A percentile compares a stretch with the other conserved stretches of the same genome.
These are phyloP conservation scores for Vitis hybrid DNA, from an alignment of 177 flowering plant species.

Conservation along the genomic window DNA sequence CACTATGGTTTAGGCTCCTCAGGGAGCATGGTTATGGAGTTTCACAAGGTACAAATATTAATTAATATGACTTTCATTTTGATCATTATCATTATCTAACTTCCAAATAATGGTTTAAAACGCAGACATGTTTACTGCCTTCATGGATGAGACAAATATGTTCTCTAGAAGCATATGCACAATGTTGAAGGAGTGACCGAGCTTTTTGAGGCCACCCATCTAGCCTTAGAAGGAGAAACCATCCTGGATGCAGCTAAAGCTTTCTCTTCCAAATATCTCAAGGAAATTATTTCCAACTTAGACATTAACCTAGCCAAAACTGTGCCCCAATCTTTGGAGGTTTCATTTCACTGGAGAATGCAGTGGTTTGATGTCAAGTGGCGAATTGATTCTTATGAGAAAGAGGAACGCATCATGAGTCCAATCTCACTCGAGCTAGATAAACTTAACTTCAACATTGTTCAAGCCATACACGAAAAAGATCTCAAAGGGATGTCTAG, in stretches of 20 bases:
- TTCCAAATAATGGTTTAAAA: too few relatives aligned
- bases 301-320: background rate
- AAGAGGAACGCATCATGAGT: background rate
- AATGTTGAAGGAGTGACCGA: constrained; percentile 11
- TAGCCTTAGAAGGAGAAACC: constrained; percentile 21
- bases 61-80: too few relatives aligned
- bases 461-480: constrained; percentile 27
- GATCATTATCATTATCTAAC: too few relatives aligned
- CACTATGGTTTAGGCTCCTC: too few relatives aligned
- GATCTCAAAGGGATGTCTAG: constrained; percentile 15
- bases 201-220: constrained; percentile 29
- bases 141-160: too few relatives aligned
- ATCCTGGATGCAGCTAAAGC: constrained; percentile 18
- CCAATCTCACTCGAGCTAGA: constrained; percentile 14
- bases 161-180: too few relatives aligned
- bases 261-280: constrained; percentile 10
- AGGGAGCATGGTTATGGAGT: too few relatives aligned
- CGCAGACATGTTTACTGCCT: too few relatives aligned
- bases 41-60: too few relatives aligned
- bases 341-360: constrained; percentile 21
- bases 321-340: constrained; percentile 21
- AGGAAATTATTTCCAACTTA: background rate
- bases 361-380: constrained; percentile 29
- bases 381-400: constrained; percentile 15
- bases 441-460: constrained; percentile 26